Evolutionary conservation across 306 rosid species (phyloP).

Genomic region (Cucurbita moschata): DNA sequence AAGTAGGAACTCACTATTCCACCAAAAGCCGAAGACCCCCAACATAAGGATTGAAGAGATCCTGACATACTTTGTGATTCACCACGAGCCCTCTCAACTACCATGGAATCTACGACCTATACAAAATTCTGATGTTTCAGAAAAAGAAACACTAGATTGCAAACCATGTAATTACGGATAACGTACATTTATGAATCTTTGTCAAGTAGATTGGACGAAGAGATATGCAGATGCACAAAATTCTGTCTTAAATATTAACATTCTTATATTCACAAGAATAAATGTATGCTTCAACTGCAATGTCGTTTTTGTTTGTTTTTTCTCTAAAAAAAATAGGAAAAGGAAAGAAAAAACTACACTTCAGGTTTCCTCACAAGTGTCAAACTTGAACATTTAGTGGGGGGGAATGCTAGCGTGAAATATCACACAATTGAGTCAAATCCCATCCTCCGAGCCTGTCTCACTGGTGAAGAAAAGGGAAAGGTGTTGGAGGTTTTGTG

Average conservation of each 20-base stretch:
- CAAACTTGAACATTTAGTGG: not conserved
- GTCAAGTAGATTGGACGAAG: not conserved
- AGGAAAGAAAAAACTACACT: not conserved
- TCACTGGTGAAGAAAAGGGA: not conserved
- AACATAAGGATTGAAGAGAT: slow-evolving; percentile 93
- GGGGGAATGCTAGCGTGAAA: not conserved
- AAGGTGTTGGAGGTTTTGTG: not conserved
- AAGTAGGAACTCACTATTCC: slow-evolving; percentile 96
- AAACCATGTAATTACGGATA: not conserved
- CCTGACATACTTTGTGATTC: slow-evolving; percentile 97
- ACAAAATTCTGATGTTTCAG: slow-evolving; percentile 20
- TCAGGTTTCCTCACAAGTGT: not conserved
- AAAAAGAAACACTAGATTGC: not conserved
- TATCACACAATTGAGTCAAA: not conserved
- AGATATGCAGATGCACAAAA: not conserved
- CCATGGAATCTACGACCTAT: slow-evolving; percentile 99
- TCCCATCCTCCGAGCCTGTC: not conserved
- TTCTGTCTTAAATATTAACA: not conserved
- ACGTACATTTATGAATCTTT: not conserved
- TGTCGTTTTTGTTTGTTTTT: not conserved
- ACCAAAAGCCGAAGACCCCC: slow-evolving; percentile 99
- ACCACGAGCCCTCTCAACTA: slow-evolving; percentile 99
- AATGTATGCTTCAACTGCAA: not conserved
- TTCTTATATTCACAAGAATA: not conserved
- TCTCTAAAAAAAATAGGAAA: not conserved